Evolutionary conservation across 2,329 filamentous ascomycete genomes (phyloP).

Genomic region (Apiospora phragmitis): DNA sequence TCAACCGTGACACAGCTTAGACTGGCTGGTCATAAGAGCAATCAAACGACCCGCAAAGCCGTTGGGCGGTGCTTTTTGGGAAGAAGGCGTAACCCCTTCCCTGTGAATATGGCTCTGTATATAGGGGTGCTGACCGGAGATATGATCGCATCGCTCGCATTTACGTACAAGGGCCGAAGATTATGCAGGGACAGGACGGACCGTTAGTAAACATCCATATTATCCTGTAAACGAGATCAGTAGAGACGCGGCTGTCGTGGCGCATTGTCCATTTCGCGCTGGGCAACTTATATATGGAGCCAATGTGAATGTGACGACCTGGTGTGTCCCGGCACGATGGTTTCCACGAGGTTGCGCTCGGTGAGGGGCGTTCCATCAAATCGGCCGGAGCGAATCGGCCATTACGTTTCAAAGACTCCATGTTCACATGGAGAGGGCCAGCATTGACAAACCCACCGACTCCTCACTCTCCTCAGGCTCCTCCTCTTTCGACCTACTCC

Average conservation of each 20-base stretch:
- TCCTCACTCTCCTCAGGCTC: not conserved
- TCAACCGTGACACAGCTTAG: not conserved
- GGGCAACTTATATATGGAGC: not conserved
- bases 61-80: not conserved
- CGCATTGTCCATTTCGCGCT: not conserved
- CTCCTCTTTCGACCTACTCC: not conserved
- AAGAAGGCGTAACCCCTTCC: not conserved
- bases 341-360: conserved; percentile 6
- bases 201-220: not conserved
- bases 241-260: not conserved
- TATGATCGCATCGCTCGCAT: not conserved
- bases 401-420: conserved; percentile 5
- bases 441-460: not conserved
- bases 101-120: not conserved
- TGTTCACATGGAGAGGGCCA: not conserved
- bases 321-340: conserved; percentile 6
- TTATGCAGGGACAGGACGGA: not conserved
- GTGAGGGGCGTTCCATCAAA: not conserved
- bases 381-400: not conserved
- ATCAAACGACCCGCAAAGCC: not conserved
- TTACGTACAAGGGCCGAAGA: not conserved
- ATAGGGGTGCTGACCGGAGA: not conserved
- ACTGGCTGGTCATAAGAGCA: not conserved
- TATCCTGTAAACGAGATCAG: not conserved
- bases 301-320: not conserved